Percentiles rank a stretch among this genome's conserved stretches.
Evolutionary conservation across 2,329 filamentous ascomycete genomes (phyloP).

Genomic region (Emmonsiellopsis sp.): DNA sequence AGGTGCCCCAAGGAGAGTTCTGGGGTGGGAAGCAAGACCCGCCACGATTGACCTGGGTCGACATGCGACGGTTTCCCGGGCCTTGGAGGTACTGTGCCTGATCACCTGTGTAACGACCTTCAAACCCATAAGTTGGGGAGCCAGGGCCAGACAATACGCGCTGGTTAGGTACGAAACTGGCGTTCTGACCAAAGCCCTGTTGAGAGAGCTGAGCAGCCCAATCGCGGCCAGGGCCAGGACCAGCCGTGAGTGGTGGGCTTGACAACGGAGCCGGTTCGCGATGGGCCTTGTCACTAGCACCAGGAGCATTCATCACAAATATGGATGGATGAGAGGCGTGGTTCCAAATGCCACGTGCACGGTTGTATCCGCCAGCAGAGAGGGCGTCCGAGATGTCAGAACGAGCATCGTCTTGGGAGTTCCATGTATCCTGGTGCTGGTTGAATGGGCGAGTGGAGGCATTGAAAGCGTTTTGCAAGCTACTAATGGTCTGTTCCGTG

Average conservation of each 20-base stretch:
- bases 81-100: slow-evolving; percentile 21
- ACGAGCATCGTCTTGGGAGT: slow-evolving; percentile 31
- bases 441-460: slow-evolving; percentile 36
- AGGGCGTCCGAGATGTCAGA: slow-evolving; percentile 37
- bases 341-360: slow-evolving; percentile 25
- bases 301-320: slow-evolving; percentile 10
- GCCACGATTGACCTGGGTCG: slow-evolving; percentile 23
- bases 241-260: slow-evolving; percentile 16
- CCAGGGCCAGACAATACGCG: slow-evolving; percentile 28
- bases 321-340: slow-evolving; percentile 10
- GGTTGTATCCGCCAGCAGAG: slow-evolving; percentile 32
- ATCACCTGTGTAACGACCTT: slow-evolving; percentile 22
- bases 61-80: slow-evolving; percentile 19
- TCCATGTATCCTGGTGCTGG: slow-evolving; percentile 35
- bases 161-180: slow-evolving; percentile 18
- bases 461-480: slow-evolving; percentile 44
- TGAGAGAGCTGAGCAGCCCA: slow-evolving; percentile 20
- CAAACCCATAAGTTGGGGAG: slow-evolving; percentile 20
- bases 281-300: slow-evolving; percentile 19
- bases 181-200: slow-evolving; percentile 13
- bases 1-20: slow-evolving; percentile 25
- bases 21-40: slow-evolving; percentile 25
- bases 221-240: slow-evolving; percentile 19
- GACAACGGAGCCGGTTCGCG: slow-evolving; percentile 16
- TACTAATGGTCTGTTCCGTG: slow-evolving; percentile 41